These are phyloP conservation scores for Phytophthora multivora DNA, from an alignment of 352 stramenopile species.

Conservation along the genomic window DNA sequence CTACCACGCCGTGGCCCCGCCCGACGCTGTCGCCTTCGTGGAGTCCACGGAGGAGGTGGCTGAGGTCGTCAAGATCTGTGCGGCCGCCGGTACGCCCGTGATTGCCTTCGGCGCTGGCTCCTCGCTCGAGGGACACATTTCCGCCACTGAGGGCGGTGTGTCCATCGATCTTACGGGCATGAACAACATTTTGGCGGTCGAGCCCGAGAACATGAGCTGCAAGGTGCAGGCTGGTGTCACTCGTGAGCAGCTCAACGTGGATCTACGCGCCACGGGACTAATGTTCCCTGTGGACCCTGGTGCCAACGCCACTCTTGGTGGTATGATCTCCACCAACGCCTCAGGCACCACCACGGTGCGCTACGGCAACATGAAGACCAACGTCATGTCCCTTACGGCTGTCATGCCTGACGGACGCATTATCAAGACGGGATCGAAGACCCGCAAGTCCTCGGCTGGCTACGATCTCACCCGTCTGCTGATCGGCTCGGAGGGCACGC, in stretches of 20 bases:
- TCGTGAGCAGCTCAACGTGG: constrained; percentile 90
- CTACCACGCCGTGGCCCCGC: constrained; percentile 85
- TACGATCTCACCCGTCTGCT: constrained; percentile 97
- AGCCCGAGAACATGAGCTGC: constrained; percentile 89
- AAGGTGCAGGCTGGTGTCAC: constrained; percentile 95
- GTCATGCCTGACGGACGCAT: constrained; percentile 92
- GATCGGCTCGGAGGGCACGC: constrained; percentile 95
- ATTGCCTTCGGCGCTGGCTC: constrained; percentile 94
- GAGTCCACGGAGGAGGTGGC: constrained; percentile 88
- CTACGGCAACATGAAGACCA: constrained; percentile 98
- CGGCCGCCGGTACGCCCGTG: constrained; percentile 82
- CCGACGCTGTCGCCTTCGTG: constrained; percentile 89
- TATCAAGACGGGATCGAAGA: constrained; percentile 90
- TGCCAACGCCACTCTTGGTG: constrained; percentile 95
- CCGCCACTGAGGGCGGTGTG: constrained; percentile 86
- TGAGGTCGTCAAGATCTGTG: constrained; percentile 91
- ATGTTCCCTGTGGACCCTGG: constrained; percentile 98
- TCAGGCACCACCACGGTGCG: constrained; percentile 91
- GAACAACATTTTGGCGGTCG: constrained; percentile 73
- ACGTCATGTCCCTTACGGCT: constrained; percentile 93
- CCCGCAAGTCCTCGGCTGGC: constrained; percentile 96
- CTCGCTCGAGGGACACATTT: constrained; percentile 97
- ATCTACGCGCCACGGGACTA: constrained; percentile 87
- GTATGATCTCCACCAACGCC: constrained; percentile 94
- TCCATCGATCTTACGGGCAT: constrained; percentile 91